Base-by-base conservation (phyloP, 495 filamentous ascomycete species). In the Baudoinia panamericana region DNA sequence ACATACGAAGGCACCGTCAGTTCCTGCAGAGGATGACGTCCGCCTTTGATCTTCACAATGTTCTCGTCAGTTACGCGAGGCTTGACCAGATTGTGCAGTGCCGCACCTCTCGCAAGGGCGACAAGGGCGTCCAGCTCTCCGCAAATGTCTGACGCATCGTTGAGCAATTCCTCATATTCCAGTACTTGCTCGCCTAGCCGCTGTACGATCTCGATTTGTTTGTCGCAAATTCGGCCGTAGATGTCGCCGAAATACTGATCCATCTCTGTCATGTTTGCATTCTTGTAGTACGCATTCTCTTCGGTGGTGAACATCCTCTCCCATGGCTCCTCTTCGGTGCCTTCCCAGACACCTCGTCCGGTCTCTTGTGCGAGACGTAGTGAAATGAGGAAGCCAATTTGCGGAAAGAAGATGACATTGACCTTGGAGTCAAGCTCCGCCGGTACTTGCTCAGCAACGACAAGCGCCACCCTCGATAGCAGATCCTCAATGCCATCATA, bases 11-110 rank as follows among this genome's bases (percentile, higher is more conserved):
- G 63, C 4, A 95, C 85, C 0, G 83, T 78, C 18, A 88, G 66
- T 51, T 96, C 90, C 63, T 96, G 90, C 9, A 97, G 63, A 2
- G 83, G 73, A 62, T 96, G 92, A 0, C 78, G 81, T n/a, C 90
- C 90, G 20, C 69, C 77, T 56, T 72, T 69, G 44, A 97, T 92
- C 4, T 70, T 60, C 48, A 96, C 71, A 15, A 83, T 48, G 49
- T 94, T 94, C 8, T 76, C 60, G 17, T 63, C 52, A 2, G 76
- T 82, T 57, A 97, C 75, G 21, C 62, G 63, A 3, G 92, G 90
- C 24, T 72, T 66, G 10, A 62, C 62, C 57, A 87, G 72, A 18
- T 75, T 78, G 53, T 93, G 85, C 40, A 72, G 74, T 20, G 66
- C 73, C 5, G 87, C 92, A 13, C 80, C 81, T 51, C 77, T 72